Evolutionary conservation across 192 early-diverging fungal genomes (phyloP), one percentile per base, ranked within the genome.

Genomic region (Rhizophagus clarus): DNA sequence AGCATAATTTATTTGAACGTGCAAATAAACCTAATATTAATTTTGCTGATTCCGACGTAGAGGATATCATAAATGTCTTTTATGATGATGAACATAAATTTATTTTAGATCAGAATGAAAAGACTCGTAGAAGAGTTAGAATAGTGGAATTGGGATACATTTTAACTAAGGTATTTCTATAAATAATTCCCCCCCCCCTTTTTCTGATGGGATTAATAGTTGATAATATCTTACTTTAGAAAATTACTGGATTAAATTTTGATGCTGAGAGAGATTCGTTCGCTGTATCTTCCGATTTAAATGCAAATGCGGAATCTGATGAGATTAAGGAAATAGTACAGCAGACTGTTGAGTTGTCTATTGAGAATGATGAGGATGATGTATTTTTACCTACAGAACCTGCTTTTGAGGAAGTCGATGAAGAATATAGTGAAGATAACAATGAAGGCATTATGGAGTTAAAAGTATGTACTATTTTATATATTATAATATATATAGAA

Each of bases 111-210:
- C 62, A 61, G 22, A 34, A 81, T 81, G 72, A 42, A 28, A 45
- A 70, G 26, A 40, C 15, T 26, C 22, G 69, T 11, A 12, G 77
- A 26, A 34, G 79, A 49, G 28, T 68, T 26, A 81, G 78, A 22
- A 70, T 86, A 26, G 40, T 86, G 10, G 75, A 83, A 28, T 81
- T 82, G 47, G 83, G 83, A 24, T 80, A 82, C 64, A 66, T 77
- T 15, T 62, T 86, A 40, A 71, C 77, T 37, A 77, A 86, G 79
- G 85, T 86, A 82, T 82, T 20, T 72, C 64, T 22, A 32, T 49
- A 3, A 42, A 47, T 42, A 80, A 60, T 32, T 40, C 26, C 42
- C 47, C 22, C 40, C 20, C 51, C 2, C 20, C 34, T 2, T 79
- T 73, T 1, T 28, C 5, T 8, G 24, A 42, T 45, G 14, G 5